These are phyloP conservation scores for Saccharomycopsis babjevae DNA, from an alignment of 805 yeast genomes.

Conservation along the genomic window DNA sequence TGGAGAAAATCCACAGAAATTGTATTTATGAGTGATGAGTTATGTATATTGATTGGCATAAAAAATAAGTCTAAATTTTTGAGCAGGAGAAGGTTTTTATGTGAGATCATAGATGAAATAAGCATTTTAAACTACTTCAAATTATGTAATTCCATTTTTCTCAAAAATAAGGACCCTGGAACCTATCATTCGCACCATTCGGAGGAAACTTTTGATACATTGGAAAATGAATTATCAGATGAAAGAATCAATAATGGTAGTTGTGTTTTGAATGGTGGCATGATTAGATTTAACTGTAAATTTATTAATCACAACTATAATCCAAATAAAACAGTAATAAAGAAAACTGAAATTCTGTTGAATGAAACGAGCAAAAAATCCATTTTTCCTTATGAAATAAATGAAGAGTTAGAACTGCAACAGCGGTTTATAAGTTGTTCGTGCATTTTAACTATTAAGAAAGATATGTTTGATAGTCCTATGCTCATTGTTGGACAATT, in stretches of 20 bases:
- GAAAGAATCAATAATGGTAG: conserved; percentile 20
- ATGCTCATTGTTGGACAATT: conserved; percentile 78
- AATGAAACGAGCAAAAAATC: conserved; percentile 23
- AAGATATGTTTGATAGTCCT: conserved; percentile 78
- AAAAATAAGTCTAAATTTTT: conserved; percentile 15
- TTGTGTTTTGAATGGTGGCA: conserved; percentile 9
- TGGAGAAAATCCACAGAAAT: conserved; percentile 86
- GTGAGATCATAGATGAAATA: conserved; percentile 76
- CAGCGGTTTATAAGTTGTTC: conserved; percentile 47
- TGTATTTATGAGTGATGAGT: conserved; percentile 67
- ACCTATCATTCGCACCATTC: conserved; percentile 2
- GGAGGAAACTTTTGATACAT: conserved; percentile 5
- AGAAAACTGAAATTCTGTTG: conserved; percentile 11
- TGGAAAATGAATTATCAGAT: conserved; percentile 19
- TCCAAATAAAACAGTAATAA: conserved; percentile 2
- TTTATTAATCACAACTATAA: conserved; percentile 14
- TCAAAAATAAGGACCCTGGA: conserved; percentile 22
- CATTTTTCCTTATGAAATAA: conserved; percentile 19
- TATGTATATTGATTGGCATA: conserved; percentile 55
- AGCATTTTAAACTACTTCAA: conserved; percentile 64
- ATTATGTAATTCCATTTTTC: conserved; percentile 61
- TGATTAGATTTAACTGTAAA: conserved; percentile 17
- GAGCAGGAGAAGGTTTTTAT: conserved; percentile 45
- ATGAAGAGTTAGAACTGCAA: conserved; percentile 11
- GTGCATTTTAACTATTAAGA: conserved; percentile 75